Conservation (phyloP, 768 basidiomycete genomes). For the Amanita brunnescens region DNA sequence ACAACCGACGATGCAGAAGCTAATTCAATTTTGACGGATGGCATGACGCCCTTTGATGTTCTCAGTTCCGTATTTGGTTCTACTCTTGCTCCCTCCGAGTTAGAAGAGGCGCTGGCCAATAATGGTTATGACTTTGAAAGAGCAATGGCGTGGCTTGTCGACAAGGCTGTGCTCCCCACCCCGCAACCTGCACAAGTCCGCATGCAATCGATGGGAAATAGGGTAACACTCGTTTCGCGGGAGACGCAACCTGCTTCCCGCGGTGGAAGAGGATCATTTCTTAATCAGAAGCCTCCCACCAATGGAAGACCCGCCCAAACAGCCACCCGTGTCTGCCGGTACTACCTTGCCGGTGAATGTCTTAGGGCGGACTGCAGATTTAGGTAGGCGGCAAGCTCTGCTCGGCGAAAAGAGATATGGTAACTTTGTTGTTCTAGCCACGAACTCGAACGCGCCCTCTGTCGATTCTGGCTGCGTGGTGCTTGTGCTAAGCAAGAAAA, state of each 20-base stretch:
- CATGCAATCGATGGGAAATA: slow-evolving; percentile 56
- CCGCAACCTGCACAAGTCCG: slow-evolving; percentile 39
- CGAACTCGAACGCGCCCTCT: slow-evolving; percentile 88
- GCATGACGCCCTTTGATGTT: slow-evolving; percentile 97
- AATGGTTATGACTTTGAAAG: slow-evolving; percentile 94
- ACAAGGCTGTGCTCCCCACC: slow-evolving; percentile 47
- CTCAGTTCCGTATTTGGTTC: slow-evolving; percentile 91
- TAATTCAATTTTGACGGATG: slow-evolving; percentile 63
- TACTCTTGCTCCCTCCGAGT: slow-evolving; percentile 78
- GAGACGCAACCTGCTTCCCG: slow-evolving; percentile 32
- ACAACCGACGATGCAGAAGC: slow-evolving; percentile 29
- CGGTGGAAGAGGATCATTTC: slow-evolving; percentile 31
- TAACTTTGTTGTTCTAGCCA: slow-evolving; percentile 44
- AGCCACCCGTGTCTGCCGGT: slow-evolving; percentile 84
- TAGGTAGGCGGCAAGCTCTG: slow-evolving; percentile 48
- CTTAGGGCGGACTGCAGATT: slow-evolving; percentile 94
- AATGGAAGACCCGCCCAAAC: slow-evolving; percentile 51
- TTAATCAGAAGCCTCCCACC: slow-evolving; percentile 30
- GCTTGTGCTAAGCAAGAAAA: slow-evolving; percentile 94
- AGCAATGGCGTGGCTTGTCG: slow-evolving; percentile 91
- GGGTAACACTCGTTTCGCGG: slow-evolving; percentile 57
- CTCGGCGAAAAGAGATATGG: slow-evolving; percentile 2
- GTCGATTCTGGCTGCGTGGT: slow-evolving; percentile 96
- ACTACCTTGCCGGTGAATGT: slow-evolving; percentile 96
- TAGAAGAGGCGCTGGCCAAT: slow-evolving; percentile 85